A percentile compares a stretch with the other conserved stretches of the same genome.
These are phyloP conservation scores for Coniochaeta sp. DNA, from an alignment of 2,329 filamentous ascomycete species.

Conservation along the genomic window DNA sequence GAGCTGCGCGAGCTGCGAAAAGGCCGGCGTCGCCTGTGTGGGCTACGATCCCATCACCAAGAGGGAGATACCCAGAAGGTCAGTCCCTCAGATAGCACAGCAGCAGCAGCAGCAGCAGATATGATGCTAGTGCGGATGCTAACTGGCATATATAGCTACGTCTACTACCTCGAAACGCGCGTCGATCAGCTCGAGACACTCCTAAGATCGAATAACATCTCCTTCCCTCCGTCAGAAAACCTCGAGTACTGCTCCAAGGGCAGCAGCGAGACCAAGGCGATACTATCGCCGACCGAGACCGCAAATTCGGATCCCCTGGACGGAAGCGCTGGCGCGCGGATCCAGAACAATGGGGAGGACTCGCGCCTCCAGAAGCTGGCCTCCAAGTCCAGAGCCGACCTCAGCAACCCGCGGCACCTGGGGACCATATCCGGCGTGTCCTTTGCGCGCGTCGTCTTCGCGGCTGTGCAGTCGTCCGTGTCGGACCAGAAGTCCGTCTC, in stretches of 20 bases:
- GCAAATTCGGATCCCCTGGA: slow-evolving; percentile 23
- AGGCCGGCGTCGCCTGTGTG: slow-evolving; percentile 84
- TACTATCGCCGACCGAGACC: slow-evolving; percentile 25
- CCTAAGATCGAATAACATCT: slow-evolving; percentile 60
- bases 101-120: too few relatives aligned
- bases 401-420: slow-evolving; percentile 72
- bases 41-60: slow-evolving; percentile 97
- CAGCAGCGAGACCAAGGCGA: slow-evolving; percentile 26
- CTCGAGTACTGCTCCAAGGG: slow-evolving; percentile 58
- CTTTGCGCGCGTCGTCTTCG: slow-evolving; percentile 89
- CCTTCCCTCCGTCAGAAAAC: slow-evolving; percentile 63
- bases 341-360: slow-evolving; percentile 40
- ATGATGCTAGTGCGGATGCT: too few relatives aligned
- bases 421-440: slow-evolving; percentile 87
- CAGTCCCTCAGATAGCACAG: too few relatives aligned
- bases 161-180: slow-evolving; percentile 87
- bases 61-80: slow-evolving; percentile 87
- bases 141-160: slow-evolving; percentile 54
- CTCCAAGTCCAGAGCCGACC: slow-evolving; percentile 39
- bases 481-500: slow-evolving; percentile 58
- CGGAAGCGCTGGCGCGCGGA: slow-evolving; percentile 13
- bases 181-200: slow-evolving; percentile 76
- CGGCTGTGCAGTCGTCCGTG: slow-evolving; percentile 73
- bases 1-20: slow-evolving; percentile 85
- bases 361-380: slow-evolving; percentile 59